Base-by-base conservation (phyloP, 176 grass and related monocot genomes). In the Musa itinerans region DNA sequence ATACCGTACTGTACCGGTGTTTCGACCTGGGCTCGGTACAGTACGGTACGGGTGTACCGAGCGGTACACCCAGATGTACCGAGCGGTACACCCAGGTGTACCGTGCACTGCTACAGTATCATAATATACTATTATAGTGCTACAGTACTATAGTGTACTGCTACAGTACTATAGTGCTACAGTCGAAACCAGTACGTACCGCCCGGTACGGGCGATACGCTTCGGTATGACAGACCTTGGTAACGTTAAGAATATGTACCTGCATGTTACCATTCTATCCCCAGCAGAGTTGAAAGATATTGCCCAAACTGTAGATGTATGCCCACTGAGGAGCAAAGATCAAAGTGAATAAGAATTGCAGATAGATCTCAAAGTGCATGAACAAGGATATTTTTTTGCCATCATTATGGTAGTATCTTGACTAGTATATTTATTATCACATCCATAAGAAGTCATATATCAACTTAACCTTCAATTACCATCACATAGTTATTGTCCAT, bases 231-330 rank as follows among this genome's bases (percentile, higher is more conserved):
- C n/a, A n/a, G n/a, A n/a, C n/a, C n/a, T n/a, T n/a, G n/a, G n/a
- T n/a, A n/a, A 82, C 8, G 20, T 72, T 65, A 17, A 53, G 34
- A 63, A 78, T 74, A 76, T 62, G 3, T 75, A 98, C 95, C 95
- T 91, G 86, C 90, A 87, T 16, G 95, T 98, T 54, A 91, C 88
- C 90, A 98, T 91, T 80, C 85, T 91, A 83, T 98, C 90, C 16
- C 95, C 90, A 71, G 78, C 82, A 11, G 76, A 59, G 62, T 89
- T 98, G 82, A 98, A 98, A 50, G 90, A 91, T 74, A 93, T n/a
- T 53, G 86, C 80, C 95, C 95, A 98, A 54, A 98, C 88, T 65
- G 95, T 98, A 78, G 95, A 98, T 22, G 90, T 83, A 66, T 98
- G 95, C 34, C 95, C 90, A 73, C 90, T 98, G 77, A 21, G 69